Evolutionary conservation across 331 rosid species (phyloP), one percentile per base, ranked within the genome.

Genomic region (Phaseolus coccineus): DNA sequence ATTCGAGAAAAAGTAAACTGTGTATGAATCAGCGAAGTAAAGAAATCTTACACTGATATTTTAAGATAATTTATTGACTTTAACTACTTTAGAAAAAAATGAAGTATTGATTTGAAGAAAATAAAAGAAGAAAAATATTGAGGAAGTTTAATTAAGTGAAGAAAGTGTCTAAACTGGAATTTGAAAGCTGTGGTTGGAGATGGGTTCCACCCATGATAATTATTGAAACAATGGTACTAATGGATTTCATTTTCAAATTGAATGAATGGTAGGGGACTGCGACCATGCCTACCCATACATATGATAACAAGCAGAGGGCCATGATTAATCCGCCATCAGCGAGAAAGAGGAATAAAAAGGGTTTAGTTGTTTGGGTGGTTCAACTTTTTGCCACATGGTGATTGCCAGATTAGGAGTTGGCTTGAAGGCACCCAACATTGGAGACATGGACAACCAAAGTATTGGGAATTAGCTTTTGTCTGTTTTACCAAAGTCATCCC

Each of bases 331-430:
- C 78, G 48, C 64, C 48, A 46, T 64, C 63, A 71, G 19, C 5
- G 44, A 74, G 44, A 4, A 40, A 59, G 67, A 42, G 57, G 46
- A 25, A 40, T 14, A 47, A 50, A 73, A 52, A 48, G 72, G 64
- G 59, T 66, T 71, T 30, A 63, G 61, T 51, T 85, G 71, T 75
- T 82, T 71, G 7, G 73, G 74, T 59, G 77, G 44, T 77, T 65
- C 84, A 48, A 77, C 92, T 25, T 82, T 88, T 86, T 80, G 37
- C 81, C 76, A 63, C 74, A 65, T 76, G 78, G 70, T 73, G 39
- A 78, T 31, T 71, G 77, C 70, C 65, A 70, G 74, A 51, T 37
- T 65, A 52, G 69, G 62, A 55, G 88, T 88, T 30, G 2, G 74
- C 57, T 71, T 78, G 37, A 86, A 79, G 85, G 80, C 33, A 76